phyloP scores from a whole-genome alignment of 352 stramenopile genomes.

The Pythium sp. region DNA sequence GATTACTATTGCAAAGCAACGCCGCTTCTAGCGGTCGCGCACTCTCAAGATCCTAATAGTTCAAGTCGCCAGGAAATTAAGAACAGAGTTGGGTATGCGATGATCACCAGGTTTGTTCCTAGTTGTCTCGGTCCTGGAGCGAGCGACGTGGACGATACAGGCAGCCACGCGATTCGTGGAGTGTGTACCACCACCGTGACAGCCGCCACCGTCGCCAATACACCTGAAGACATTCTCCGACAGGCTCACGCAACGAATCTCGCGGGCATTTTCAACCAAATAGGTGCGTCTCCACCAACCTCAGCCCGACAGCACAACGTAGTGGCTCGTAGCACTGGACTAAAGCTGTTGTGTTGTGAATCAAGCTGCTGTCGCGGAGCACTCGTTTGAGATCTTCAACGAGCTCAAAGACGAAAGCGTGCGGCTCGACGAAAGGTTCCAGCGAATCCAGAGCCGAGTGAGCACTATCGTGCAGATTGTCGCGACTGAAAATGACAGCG shows the following conservation, averaged over 20 bases:
- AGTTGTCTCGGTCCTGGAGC: background rate
- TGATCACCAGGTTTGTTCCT: slow-evolving; percentile 16
- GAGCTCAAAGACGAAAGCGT: slow-evolving; percentile 42
- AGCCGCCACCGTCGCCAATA: background rate
- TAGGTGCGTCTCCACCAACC: slow-evolving; percentile 26
- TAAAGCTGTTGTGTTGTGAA: background rate
- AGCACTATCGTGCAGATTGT: slow-evolving; percentile 29
- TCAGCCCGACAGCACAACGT: background rate
- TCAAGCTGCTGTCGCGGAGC: slow-evolving; percentile 40
- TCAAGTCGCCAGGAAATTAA: background rate
- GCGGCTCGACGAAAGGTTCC: slow-evolving; percentile 28
- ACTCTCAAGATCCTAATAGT: background rate
- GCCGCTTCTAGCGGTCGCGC: background rate
- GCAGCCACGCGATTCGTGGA: background rate
- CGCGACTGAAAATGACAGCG: slow-evolving; percentile 2
- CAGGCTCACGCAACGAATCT: slow-evolving; percentile 45
- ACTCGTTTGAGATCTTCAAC: slow-evolving; percentile 49
- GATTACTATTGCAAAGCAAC: background rate
- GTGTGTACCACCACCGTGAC: background rate
- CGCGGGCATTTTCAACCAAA: slow-evolving; percentile 45
- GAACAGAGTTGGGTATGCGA: background rate
- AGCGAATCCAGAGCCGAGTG: slow-evolving; percentile 30
- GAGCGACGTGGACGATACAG: background rate
- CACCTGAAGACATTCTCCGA: slow-evolving; percentile 42
- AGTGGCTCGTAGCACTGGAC: background rate